Base-by-base conservation (phyloP, 495 filamentous ascomycete species). In the Penicillium verhagenii region DNA sequence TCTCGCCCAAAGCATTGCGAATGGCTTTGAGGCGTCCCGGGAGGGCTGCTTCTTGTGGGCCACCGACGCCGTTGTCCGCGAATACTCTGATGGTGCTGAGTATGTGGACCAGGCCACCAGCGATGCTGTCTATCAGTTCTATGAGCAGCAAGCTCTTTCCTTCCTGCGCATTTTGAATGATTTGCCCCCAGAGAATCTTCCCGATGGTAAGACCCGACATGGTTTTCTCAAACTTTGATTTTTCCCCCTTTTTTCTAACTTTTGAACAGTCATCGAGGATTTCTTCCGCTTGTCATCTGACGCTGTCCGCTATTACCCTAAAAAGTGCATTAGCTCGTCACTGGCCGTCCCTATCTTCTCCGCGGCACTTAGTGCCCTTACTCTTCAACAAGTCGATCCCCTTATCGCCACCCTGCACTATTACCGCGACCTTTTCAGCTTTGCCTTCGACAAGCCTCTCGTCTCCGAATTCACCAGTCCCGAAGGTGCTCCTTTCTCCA, bases 11-110 rank as follows among this genome's bases (percentile, higher is more conserved):
- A 92, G 92, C 67, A 82, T 99, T 42, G 87, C 89, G 6, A 79
- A 74, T 52, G 92, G 92, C 0, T 99, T 97, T 68, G 78, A 88
- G 38, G 82, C 81, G 13, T 96, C 93, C 3, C 86, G 86, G 39
- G 93, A 97, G 71, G 95, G 94, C 18, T 96, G 93, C 69, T 97
- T 99, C 78, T 74, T 99, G 35, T 99, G 94, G 94, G 92, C 91
- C 21, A 96, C 93, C 3, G 91, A 91, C 57, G 88, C 94, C 10
- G 93, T 99, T 56, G 81, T 97, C 16, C 88, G 95, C 38, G 94
- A 99, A 64, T 99, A 96, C 67, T 91, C 90, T 0, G 88, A 92
- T 50, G 92, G 92, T 40, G 83, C 86, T 40, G 91, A 96, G 54
- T 80, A 85, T 47, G 89, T 96, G n/a, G 86, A 92, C 42, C 76